phyloP scores from a whole-genome alignment of 2,329 filamentous ascomycete genomes.

The Aspergillus melleus region DNA sequence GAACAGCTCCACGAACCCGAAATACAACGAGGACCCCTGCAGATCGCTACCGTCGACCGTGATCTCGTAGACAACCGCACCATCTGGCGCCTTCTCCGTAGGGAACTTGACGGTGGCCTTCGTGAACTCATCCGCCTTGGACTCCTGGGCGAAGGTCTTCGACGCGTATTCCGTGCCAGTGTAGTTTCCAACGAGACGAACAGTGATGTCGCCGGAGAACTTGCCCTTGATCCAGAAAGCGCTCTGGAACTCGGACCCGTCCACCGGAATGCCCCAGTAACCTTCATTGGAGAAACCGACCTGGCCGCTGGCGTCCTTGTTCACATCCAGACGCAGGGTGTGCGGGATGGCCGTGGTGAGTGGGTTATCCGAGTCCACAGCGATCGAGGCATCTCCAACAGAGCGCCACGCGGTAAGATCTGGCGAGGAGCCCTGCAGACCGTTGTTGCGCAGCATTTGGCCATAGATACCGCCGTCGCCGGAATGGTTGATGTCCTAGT shows the following conservation, averaged over 20 bases:
- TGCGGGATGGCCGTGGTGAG: slow-evolving; percentile 55
- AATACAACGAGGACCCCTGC: slow-evolving; percentile 16
- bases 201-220: slow-evolving; percentile 17
- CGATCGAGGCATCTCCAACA: slow-evolving; percentile 46
- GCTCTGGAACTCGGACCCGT: slow-evolving; percentile 19
- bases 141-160: slow-evolving; percentile 14
- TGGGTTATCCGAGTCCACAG: slow-evolving; percentile 51
- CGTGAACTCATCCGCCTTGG: slow-evolving; percentile 17
- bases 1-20: slow-evolving; percentile 21
- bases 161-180: slow-evolving; percentile 21
- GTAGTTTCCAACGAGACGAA: slow-evolving; percentile 18
- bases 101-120: slow-evolving; percentile 18
- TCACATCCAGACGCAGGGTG: slow-evolving; percentile 46
- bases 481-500: slow-evolving; percentile 64
- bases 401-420: slow-evolving; percentile 50
- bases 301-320: slow-evolving; percentile 24
- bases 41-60: slow-evolving; percentile 13
- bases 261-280: slow-evolving; percentile 26
- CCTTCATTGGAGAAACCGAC: slow-evolving; percentile 47
- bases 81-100: slow-evolving; percentile 17
- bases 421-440: slow-evolving; percentile 59
- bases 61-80: slow-evolving; percentile 16
- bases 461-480: slow-evolving; percentile 74
- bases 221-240: slow-evolving; percentile 28
- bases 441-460: slow-evolving; percentile 68